Base-by-base conservation (phyloP, 192 early-diverging fungal species). In the Backusella circina region DNA sequence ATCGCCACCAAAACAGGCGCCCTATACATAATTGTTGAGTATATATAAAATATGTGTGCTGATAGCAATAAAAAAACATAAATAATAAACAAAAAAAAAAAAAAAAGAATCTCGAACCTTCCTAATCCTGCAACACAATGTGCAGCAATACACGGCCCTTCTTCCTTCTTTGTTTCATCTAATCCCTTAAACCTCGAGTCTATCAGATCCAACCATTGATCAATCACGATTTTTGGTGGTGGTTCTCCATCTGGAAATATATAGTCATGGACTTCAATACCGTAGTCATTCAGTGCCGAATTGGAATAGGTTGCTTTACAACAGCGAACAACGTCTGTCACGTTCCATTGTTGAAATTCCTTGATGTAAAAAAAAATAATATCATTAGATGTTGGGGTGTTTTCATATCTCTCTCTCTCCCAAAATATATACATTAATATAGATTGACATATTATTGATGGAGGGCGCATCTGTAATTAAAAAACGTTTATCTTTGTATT, bases 91-190 rank as follows among this genome's bases (percentile, higher is more conserved):
- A 30, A 65, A 23, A 31, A 65, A 41, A 44, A 0, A 44, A 44
- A 51, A 51, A n/a, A 18, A 5, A 18, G 16, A 47, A 16, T 50
- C 28, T 32, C 51, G 68, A 77, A 91, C 90, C 90, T 83, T 76
- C 93, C 93, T 28, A 94, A 80, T 15, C 93, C 93, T 30, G 93
- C 93, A 15, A 94, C 92, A 79, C 93, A 94, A 75, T 94, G 93
- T 37, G 90, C 87, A 30, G 90, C 93, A 78, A 90, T 88, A 31
- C 82, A 76, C 0, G 78, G 36, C 0, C 35, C 54, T 57, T 61
- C 51, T 67, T 47, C 67, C 36, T 61, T 21, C 33, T 23, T 44
- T 10, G 65, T 36, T 21, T 77, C 39, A 37, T 64, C 71, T 8
- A 33, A 33, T 16, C 30, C 44, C 84, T 74, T 76, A 41, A 89